Base-by-base conservation (phyloP, 208 protist species). In the Wallacemonas sp. region DNA sequence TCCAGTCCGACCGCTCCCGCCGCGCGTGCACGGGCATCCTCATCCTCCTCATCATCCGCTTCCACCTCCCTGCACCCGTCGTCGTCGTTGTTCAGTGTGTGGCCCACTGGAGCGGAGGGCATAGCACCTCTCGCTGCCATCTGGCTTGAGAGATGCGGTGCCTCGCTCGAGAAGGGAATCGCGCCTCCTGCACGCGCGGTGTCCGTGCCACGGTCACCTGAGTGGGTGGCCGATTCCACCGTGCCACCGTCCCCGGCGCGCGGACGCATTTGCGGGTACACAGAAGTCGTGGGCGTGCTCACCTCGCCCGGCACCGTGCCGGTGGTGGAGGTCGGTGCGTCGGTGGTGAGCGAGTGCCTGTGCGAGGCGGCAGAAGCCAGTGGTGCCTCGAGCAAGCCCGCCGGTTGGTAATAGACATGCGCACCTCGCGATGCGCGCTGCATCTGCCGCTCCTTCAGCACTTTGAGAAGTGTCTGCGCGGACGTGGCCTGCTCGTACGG, bases 1-100 rank as follows among this genome's bases (percentile, higher is more conserved):
- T 27, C 63, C 17, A 79, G 30, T 12, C 59, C 69, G 0, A 73
- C 30, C 4, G 58, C 69, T 13, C 63, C 73, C 5, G 10, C 37
- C 21, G 5, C 34, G 13, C 39, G 33, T 34, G 17, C 38, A n/a
- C 1, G 39, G 34, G 30, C 34, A 32, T 42, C 24, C n/a, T 48
- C 61, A 12, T 69, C 58, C 5, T 44, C 57, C 22, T 46, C 42
- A 13, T 45, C 53, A 8, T 61, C 46, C 6, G 48, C 1, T 8
- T 46, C 13, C 37, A n/a, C 13, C 13, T 12, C 17, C 37, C 12
- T 42, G 37, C 37, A 42, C 12, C n/a, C n/a, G n/a, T n/a, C n/a
- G n/a, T n/a, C n/a, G n/a, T 41, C 37, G 9, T 41, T n/a, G 9
- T n/a, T 9, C 9, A 41, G 37, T 41, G 37, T 9, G 15, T 41